Conservation (phyloP, 306 rosid species). For the Herpetospermum pedunculosum region DNA sequence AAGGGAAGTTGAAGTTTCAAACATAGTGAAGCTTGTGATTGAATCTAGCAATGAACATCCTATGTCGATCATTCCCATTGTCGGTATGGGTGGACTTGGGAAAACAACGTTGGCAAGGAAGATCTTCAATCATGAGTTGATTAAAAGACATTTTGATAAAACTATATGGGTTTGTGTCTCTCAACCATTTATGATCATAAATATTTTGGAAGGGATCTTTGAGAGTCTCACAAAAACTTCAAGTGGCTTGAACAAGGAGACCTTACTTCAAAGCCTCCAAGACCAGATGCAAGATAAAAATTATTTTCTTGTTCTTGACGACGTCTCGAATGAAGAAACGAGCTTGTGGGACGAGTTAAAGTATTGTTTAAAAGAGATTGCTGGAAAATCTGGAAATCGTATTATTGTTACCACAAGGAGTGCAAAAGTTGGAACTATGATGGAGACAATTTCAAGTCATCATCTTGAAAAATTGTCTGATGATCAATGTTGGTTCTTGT, state of each 20-base stretch:
- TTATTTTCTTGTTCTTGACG: conserved; percentile 15
- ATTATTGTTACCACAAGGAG: conserved; percentile 3
- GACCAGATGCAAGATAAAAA: not conserved
- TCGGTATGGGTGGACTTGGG: not conserved
- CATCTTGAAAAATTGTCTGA: not conserved
- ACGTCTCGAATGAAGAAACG: not conserved
- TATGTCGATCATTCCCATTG: not conserved
- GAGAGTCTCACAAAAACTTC: not conserved
- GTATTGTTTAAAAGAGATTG: not conserved
- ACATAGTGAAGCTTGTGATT: not conserved
- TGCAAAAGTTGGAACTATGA: not conserved
- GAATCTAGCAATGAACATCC: not conserved
- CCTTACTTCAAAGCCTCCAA: not conserved
- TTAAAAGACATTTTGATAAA: not conserved
- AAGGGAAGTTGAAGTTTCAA: not conserved
- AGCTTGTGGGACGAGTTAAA: not conserved
- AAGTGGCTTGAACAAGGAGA: not conserved
- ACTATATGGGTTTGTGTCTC: conserved; percentile 16
- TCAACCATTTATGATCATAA: not conserved
- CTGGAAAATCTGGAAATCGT: not conserved
- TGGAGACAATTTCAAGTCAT: not conserved
- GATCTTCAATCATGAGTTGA: not conserved
- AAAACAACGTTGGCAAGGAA: conserved; percentile 6
- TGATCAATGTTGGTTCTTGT: conserved; percentile 3
- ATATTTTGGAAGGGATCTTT: not conserved